Evolutionary conservation across 192 early-diverging fungal genomes (phyloP).

Genomic region (Coemansia sp.): DNA sequence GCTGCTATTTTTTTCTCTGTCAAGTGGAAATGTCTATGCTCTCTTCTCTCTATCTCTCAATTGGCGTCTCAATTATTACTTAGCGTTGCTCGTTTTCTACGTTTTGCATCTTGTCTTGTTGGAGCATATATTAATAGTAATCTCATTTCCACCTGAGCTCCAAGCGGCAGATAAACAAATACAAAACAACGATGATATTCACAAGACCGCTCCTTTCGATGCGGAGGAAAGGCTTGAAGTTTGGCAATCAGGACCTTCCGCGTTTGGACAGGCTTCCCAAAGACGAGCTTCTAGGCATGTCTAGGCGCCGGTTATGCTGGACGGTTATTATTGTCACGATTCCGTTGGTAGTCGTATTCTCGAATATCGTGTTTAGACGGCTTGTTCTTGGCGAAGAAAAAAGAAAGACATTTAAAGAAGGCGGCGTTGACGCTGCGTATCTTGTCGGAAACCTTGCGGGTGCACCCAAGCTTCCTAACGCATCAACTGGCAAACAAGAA

Average conservation of each 20-base stretch:
- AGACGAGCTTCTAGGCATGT: constrained; percentile 39
- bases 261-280: constrained; percentile 33
- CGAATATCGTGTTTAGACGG: constrained; percentile 48
- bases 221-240: constrained; percentile 18
- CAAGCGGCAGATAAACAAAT: background rate
- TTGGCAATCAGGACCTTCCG: constrained; percentile 42
- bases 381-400: constrained; percentile 48
- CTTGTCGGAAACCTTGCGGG: constrained; percentile 47
- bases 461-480: background rate
- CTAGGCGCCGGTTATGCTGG: constrained; percentile 47
- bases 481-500: background rate
- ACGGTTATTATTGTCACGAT: constrained; percentile 54
- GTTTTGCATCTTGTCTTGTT: background rate
- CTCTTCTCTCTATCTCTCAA: too few species aligned
- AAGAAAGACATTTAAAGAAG: constrained; percentile 32
- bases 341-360: constrained; percentile 38
- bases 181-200: constrained; percentile 20
- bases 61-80: too few species aligned
- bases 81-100: background rate
- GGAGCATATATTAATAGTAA: background rate
- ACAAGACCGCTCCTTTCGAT: constrained; percentile 27
- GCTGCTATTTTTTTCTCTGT: too few species aligned
- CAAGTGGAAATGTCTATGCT: too few species aligned
- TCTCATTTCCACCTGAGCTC: too few species aligned
- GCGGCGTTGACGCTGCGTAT: constrained; percentile 36